These are phyloP conservation scores for Chaetomium globosum DNA, from an alignment of 2,329 filamentous ascomycete species.

Conservation along the genomic window DNA sequence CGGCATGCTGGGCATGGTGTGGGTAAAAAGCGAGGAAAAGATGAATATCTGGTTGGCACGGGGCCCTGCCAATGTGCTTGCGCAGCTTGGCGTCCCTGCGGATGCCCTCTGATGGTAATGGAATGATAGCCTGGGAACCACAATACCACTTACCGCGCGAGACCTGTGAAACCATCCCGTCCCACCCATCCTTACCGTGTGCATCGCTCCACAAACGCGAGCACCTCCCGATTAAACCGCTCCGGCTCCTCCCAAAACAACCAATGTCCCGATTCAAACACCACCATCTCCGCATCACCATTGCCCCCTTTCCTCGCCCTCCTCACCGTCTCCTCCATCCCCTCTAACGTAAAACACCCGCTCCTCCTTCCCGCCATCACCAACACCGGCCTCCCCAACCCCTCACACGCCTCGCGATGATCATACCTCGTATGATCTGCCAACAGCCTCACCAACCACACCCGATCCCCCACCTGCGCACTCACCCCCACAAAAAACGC, in stretches of 20 bases:
- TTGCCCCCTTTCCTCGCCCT: conserved; percentile 37
- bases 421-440: conserved; percentile 48
- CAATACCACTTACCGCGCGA: background rate
- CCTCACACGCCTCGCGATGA: conserved; percentile 47
- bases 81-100: conserved; percentile 42
- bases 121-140: background rate
- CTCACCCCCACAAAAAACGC: conserved; percentile 44
- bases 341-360: conserved; percentile 46
- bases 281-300: conserved; percentile 37
- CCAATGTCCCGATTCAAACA: conserved; percentile 47
- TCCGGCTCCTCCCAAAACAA: conserved; percentile 47
- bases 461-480: conserved; percentile 40
- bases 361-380: conserved; percentile 45
- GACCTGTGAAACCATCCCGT: background rate
- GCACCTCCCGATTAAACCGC: conserved; percentile 43
- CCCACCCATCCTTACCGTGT: background rate
- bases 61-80: conserved; percentile 44
- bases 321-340: conserved; percentile 44
- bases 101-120: conserved; percentile 5
- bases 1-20: conserved; percentile 53
- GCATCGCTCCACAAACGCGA: conserved; percentile 38
- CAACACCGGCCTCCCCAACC: conserved; percentile 41
- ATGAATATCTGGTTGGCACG: conserved; percentile 45
- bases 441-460: conserved; percentile 45
- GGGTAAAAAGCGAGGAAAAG: conserved; percentile 41